Conservation (phyloP, 306 rosid genomes). For the Erythrophleum fordii region DNA sequence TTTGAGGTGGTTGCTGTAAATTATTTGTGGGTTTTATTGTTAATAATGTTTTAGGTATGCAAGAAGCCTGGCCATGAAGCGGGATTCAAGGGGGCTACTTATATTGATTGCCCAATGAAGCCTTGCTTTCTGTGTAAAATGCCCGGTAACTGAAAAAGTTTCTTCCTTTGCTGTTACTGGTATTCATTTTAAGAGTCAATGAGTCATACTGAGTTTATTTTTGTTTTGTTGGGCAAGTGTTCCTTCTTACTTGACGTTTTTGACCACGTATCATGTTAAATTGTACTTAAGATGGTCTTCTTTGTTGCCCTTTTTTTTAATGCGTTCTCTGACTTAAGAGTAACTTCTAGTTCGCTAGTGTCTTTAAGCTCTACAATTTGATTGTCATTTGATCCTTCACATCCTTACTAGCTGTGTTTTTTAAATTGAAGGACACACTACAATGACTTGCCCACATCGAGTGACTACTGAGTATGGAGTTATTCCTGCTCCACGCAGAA, state of each 20-base stretch:
- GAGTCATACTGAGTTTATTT: neutral
- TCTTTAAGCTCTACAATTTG: neutral
- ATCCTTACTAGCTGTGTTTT: constrained; percentile 28
- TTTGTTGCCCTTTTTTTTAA: neutral
- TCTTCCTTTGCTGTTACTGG: neutral
- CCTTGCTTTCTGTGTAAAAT: constrained; percentile 96
- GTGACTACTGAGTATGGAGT: constrained; percentile 86
- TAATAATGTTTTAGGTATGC: constrained; percentile 65
- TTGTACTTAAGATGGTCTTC: neutral
- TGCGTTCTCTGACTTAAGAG: neutral
- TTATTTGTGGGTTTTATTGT: constrained; percentile 13
- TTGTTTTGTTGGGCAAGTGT: neutral
- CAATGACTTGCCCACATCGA: constrained; percentile 88
- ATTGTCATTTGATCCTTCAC: neutral
- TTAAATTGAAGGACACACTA: constrained; percentile 80
- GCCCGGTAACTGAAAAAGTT: constrained; percentile 62
- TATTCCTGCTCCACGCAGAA: constrained; percentile 72
- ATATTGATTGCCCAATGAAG: constrained; percentile 97
- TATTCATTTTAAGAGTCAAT: neutral
- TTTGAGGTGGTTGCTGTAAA: neutral
- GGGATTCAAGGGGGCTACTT: constrained; percentile 93
- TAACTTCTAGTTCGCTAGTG: neutral
- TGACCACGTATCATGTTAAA: neutral
- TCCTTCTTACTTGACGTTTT: neutral
- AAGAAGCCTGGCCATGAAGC: constrained; percentile 95